Percentiles rank a stretch among this genome's conserved stretches.
These are phyloP conservation scores for Fusarium denticulatum DNA, from an alignment of 2,329 filamentous ascomycete species.

Conservation along the genomic window DNA sequence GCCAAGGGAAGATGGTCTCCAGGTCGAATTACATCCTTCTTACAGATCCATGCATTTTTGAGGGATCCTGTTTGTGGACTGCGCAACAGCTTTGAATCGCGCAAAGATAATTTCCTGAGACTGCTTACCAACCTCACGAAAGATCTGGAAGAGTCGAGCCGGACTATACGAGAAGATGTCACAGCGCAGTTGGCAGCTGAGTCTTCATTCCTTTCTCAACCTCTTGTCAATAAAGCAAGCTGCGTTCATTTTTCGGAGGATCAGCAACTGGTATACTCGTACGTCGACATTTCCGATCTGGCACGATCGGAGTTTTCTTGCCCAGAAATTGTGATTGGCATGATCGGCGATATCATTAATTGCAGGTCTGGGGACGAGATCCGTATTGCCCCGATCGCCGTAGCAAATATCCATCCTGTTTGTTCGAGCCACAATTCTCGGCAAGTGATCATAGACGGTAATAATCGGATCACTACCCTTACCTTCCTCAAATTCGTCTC, in stretches of 20 bases:
- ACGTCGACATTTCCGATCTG: not conserved
- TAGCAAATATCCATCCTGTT: not conserved
- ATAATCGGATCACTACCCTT: not conserved
- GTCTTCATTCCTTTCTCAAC: not conserved
- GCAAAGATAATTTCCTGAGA: not conserved
- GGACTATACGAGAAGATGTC: not conserved
- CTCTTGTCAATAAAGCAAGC: not conserved
- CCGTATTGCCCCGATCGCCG: not conserved
- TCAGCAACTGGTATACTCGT: not conserved
- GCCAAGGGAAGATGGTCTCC: not conserved
- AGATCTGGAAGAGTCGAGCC: not conserved
- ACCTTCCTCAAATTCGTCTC: not conserved
- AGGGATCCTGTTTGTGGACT: not conserved
- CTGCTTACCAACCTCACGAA: not conserved
- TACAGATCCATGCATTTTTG: not conserved
- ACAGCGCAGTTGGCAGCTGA: not conserved
- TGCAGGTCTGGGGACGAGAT: not conserved
- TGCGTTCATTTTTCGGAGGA: not conserved
- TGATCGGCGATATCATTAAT: not conserved
- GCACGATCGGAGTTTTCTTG: not conserved
- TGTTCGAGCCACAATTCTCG: not conserved
- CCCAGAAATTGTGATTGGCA: not conserved
- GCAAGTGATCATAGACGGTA: not conserved
- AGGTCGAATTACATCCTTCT: not conserved
- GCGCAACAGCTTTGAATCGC: not conserved